Percentiles rank a stretch among this genome's conserved stretches.
Evolutionary conservation across 176 grass and related monocot genomes (phyloP).

Genomic region (Musa beccarii): DNA sequence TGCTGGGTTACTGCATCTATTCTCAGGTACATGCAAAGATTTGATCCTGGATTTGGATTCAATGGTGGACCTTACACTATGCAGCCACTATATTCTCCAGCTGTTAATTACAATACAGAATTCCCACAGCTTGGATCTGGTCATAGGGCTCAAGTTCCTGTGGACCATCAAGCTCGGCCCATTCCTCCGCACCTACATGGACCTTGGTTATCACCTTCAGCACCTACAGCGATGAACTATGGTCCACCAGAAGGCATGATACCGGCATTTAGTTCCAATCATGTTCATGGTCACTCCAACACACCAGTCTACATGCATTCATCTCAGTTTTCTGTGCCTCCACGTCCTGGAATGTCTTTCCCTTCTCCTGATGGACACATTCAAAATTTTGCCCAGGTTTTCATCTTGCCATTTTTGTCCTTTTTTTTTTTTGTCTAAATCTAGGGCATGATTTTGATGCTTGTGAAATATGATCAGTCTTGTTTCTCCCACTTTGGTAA

Average conservation of each 20-base stretch:
- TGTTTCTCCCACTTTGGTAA: no score
- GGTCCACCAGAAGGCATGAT: slow-evolving; percentile 42
- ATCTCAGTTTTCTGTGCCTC: slow-evolving; percentile 51
- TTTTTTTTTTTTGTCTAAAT: background rate
- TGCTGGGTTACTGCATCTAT: background rate
- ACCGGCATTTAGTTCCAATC: slow-evolving; percentile 36
- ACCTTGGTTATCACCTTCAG: slow-evolving; percentile 33
- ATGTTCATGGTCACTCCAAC: slow-evolving; percentile 8
- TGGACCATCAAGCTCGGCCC: slow-evolving; percentile 47
- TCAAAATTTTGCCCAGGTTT: slow-evolving; percentile 50
- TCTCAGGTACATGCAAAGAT: slow-evolving; percentile 80
- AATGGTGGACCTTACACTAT: slow-evolving; percentile 64
- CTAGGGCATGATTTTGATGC: no score
- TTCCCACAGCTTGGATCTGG: slow-evolving; percentile 85
- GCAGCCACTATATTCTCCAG: slow-evolving; percentile 79
- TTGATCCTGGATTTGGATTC: slow-evolving; percentile 98
- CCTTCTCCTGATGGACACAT: slow-evolving; percentile 51
- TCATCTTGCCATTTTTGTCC: background rate
- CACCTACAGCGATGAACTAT: slow-evolving; percentile 39
- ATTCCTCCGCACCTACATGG: slow-evolving; percentile 50
- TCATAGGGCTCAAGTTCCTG: slow-evolving; percentile 41
- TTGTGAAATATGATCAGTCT: no score
- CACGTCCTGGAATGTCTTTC: slow-evolving; percentile 41
- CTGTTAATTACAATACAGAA: slow-evolving; percentile 95
- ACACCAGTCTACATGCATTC: slow-evolving; percentile 33